Base-by-base conservation (phyloP, 1,139 yeast species). In the Suhomyces coccinellae region DNA sequence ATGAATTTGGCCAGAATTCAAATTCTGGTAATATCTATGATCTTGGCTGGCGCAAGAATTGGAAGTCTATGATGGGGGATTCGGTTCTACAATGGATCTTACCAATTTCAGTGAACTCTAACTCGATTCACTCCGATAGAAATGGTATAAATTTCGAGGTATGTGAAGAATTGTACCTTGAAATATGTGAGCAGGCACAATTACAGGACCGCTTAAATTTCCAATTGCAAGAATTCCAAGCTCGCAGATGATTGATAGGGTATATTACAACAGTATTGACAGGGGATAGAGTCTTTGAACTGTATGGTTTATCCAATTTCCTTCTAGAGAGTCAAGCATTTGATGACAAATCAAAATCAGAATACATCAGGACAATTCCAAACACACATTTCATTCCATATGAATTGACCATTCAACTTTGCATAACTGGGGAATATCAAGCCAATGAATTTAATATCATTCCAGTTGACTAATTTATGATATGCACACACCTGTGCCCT, bases 11-110 rank as follows among this genome's bases (percentile, higher is more conserved):
- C 24, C 55, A 61, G 20, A 55, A 57, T 39, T 54, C 56, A 39
- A 61, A 69, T 10, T 55, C 76, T 13, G 86, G 84, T 2, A 88
- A 93, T 62, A 73, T 88, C 4, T 93, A 82, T 62, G 89, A 91
- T 62, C 59, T 93, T 34, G 97, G 97, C 1, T 60, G 61, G 8
- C 50, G 57, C 45, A 58, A 57, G 24, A 93, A 93, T 61, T 83
- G 91, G 85, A 52, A 61, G 15, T 73, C 77, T 13, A 77, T 88
- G 1, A 85, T 93, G 95, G 99, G 99, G 0, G 52, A 62, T 2
- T 61, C 66, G 1, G 73, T 82, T 77, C 44, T 53, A 15, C 81
- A 82, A 49, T 90, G 97, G 97, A 30, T 85, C 4, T 58, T 90
- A 0, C 98, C 99, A 0, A 57, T 86, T 0, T 36, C 52, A 5